Conservation (phyloP, 2,329 filamentous ascomycete genomes). For the Fusarium nanum region DNA sequence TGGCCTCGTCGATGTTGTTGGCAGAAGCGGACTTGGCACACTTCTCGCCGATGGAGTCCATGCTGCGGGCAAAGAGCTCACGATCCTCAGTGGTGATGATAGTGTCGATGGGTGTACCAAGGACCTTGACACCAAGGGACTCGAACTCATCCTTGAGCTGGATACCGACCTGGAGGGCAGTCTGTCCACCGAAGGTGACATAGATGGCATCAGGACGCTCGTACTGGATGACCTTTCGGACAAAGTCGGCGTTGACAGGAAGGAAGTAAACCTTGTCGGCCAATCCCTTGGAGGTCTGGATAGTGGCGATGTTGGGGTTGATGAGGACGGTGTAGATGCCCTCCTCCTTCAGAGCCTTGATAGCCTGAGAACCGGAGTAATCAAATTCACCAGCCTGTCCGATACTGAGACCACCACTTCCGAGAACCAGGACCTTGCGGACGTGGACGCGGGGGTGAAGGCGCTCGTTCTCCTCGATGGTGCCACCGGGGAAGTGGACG, state of each 20-base stretch:
- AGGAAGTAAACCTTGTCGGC: conserved; percentile 99
- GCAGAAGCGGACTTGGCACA: conserved; percentile 97
- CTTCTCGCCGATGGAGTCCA: conserved; percentile 98
- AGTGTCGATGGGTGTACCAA: conserved; percentile 96
- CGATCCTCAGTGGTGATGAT: conserved; percentile 99
- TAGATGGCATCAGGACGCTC: conserved; percentile 97
- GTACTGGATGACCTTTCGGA: conserved; percentile 95
- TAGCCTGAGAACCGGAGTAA: conserved; percentile 97
- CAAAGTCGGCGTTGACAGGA: conserved; percentile 95
- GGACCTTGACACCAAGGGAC: conserved; percentile 87
- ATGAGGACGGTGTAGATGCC: conserved; percentile 98
- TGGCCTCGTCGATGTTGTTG: conserved; percentile 86
- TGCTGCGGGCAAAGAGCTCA: conserved; percentile 95
- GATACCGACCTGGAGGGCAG: conserved; percentile 95
- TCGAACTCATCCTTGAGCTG: conserved; percentile 98
- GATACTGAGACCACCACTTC: conserved; percentile 94
- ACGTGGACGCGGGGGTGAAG: conserved; percentile 82
- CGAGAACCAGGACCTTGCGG: conserved; percentile 95
- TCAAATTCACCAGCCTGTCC: conserved; percentile 99
- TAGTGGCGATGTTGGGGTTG: conserved; percentile 99
- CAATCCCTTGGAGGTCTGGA: conserved; percentile 96
- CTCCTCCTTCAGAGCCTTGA: conserved; percentile 98
- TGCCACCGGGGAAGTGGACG: conserved; percentile 89
- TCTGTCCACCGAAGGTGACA: conserved; percentile 97
- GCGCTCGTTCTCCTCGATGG: conserved; percentile 79